phyloP scores from a whole-genome alignment of 2,329 filamentous ascomycete species.

The Colletotrichum nymphaeae region DNA sequence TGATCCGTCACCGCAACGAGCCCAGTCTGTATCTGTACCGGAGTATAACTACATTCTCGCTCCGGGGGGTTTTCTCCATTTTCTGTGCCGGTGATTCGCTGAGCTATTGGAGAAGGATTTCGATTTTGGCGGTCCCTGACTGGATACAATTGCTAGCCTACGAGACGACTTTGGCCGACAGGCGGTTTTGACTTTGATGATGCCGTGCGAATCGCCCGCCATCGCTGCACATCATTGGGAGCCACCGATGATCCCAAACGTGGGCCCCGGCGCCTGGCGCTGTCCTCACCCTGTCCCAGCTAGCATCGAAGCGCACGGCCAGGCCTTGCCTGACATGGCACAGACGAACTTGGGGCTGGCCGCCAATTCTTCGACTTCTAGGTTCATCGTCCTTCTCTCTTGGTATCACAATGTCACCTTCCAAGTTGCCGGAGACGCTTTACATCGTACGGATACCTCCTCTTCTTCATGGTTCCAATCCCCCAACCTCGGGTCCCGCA shows the following conservation, averaged over 20 bases:
- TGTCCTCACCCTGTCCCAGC: constrained; percentile 19
- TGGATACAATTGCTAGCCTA: constrained; percentile 17
- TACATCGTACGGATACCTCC: background rate
- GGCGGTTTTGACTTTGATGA: constrained; percentile 29
- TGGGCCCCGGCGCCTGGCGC: constrained; percentile 26
- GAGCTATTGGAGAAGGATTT: background rate
- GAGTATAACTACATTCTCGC: constrained; percentile 5
- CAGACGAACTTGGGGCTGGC: constrained; percentile 9
- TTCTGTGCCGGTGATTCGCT: constrained; percentile 24
- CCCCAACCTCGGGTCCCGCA: constrained; percentile 33
- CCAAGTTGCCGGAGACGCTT: constrained; percentile 16
- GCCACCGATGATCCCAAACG: constrained; percentile 29
- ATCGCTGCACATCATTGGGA: constrained; percentile 35
- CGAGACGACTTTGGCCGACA: constrained; percentile 15
- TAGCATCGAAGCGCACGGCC: constrained; percentile 24
- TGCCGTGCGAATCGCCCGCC: constrained; percentile 35
- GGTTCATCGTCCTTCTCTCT: constrained; percentile 8
- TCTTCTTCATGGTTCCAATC: constrained; percentile 17
- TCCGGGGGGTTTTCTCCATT: constrained; percentile 6
- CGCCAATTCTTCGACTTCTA: constrained; percentile 12
- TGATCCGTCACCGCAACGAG: constrained; percentile 22
- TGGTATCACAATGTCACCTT: constrained; percentile 32
- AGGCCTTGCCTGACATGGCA: constrained; percentile 28
- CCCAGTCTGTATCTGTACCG: constrained; percentile 5
- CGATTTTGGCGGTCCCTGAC: constrained; percentile 15